Evolutionary conservation across 805 yeast species (phyloP).

Genomic region (Kodamaea nitidulidarum): DNA sequence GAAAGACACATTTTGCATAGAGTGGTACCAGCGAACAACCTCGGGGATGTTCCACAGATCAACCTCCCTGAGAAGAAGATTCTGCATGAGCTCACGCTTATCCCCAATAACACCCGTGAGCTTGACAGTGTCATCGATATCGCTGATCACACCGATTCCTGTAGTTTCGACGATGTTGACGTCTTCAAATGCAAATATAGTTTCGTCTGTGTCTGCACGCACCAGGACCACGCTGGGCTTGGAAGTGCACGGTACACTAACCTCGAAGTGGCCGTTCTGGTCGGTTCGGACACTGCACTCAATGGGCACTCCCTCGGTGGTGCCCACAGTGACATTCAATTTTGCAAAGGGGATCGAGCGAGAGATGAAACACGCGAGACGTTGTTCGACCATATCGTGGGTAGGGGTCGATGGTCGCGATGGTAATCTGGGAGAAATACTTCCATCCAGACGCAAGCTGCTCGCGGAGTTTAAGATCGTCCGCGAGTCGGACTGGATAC

Average conservation of each 20-base stretch:
- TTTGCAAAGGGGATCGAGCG: slow-evolving; percentile 58
- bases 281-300: slow-evolving; percentile 48
- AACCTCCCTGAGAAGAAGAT: slow-evolving; percentile 65
- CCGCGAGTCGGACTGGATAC: too few species aligned
- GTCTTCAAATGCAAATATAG: slow-evolving; percentile 45
- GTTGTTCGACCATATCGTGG: slow-evolving; percentile 51
- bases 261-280: slow-evolving; percentile 60
- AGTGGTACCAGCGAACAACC: slow-evolving; percentile 65
- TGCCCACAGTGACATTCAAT: slow-evolving; percentile 52
- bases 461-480: neutral
- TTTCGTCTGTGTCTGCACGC: slow-evolving; percentile 43
- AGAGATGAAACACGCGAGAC: slow-evolving; percentile 70
- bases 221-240: slow-evolving; percentile 59
- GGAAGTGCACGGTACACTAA: slow-evolving; percentile 51
- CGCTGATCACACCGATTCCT: slow-evolving; percentile 78
- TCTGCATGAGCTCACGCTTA: slow-evolving; percentile 75
- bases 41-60: slow-evolving; percentile 70
- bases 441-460: neutral
- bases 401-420: slow-evolving; percentile 1
- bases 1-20: slow-evolving; percentile 46
- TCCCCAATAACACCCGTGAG: slow-evolving; percentile 88
- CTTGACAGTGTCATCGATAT: slow-evolving; percentile 92
- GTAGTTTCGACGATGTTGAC: slow-evolving; percentile 36
- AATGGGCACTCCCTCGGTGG: slow-evolving; percentile 30
- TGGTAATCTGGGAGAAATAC: slow-evolving; percentile 1